Evolutionary conservation across 1,139 yeast species (phyloP), one percentile per base, ranked within the genome.

Genomic region (Scheffersomyces illinoinensis): DNA sequence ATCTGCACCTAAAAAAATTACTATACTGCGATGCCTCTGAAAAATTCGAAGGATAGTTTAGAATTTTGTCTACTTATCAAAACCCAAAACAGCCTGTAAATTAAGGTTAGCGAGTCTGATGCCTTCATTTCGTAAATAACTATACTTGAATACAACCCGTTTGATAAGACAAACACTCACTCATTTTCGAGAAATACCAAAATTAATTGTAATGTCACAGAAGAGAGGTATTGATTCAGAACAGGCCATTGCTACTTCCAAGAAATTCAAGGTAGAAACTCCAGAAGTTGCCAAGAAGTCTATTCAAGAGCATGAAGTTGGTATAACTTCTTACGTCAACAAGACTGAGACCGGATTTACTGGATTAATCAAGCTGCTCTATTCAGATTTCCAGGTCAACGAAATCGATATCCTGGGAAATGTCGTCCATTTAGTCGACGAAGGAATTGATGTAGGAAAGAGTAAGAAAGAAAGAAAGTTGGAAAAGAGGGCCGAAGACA

Each of bases 371-470:
- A 95, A 95, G 72, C 96, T 91, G 68, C 81, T 97, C 62, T 93
- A 93, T 74, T 88, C 97, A n/a, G 99, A 95, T 72, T 96, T 96
- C 71, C 82, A 92, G 70, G 99, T 95, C 53, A 92, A 93, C 71
- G 99, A 96, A 73, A 89, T 95, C 61, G 89, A 82, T 61, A 66
- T 76, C 43, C 76, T 85, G 33, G 96, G 92, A 1, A 75, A 84
- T 2, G 97, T 93, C 2, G 84, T 93, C 17, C 95, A 89, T 70
- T 79, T 95, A 63, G 71, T 76, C 4, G 97, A 93, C 68, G 85
- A 86, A 57, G 98, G 98, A 2, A 79, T 89, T 56, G 84, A 84
- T 55, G 63, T 75, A 55, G 84, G 84, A 3, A 75, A 76, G 59
- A 80, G 84, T 61, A 86, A 82, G 66, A 82, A 78, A 63, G 89